A percentile compares a stretch with the other conserved stretches of the same genome.
phyloP scores from a whole-genome alignment of 139 green algal species.

The Chlorella sp. region DNA sequence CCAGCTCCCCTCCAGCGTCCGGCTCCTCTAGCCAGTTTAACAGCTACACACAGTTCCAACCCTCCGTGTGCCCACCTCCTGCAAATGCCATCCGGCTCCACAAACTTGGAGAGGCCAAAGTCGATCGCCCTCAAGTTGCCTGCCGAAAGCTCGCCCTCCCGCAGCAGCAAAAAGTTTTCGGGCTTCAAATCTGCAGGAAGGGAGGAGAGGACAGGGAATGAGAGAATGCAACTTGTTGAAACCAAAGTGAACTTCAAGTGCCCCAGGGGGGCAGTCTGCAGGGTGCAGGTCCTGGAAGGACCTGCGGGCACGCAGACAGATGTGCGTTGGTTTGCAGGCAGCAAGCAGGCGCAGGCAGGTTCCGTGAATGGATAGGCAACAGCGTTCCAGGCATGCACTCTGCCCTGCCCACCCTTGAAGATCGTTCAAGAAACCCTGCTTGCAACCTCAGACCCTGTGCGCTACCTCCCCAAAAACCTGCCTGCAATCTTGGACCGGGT shows the following conservation, averaged over 20 bases:
- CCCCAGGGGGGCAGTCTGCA: too few species aligned
- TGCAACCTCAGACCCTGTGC: too few species aligned
- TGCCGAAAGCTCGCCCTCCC: background rate
- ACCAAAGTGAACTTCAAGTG: background rate
- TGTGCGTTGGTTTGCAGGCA: background rate
- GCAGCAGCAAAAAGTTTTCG: slow-evolving; percentile 88
- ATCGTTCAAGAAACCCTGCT: too few species aligned
- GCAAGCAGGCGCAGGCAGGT: too few species aligned
- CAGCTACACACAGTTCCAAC: too few species aligned
- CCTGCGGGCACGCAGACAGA: background rate
- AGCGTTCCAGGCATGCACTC: too few species aligned
- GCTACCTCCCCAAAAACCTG: too few species aligned
- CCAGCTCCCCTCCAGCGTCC: slow-evolving; percentile 12
- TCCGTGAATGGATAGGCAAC: too few species aligned
- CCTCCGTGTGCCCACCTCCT: background rate
- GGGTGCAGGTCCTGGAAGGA: background rate
- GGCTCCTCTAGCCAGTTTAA: too few species aligned
- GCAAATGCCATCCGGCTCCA: slow-evolving; percentile 36
- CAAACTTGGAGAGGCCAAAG: slow-evolving; percentile 78
- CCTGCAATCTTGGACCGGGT: too few species aligned
- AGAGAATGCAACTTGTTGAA: background rate
- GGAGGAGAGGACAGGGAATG: background rate
- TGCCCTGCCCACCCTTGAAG: too few species aligned
- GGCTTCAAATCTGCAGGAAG: slow-evolving; percentile 84
- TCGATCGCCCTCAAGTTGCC: slow-evolving; percentile 78